These are phyloP conservation scores for Sonneratia caseolaris DNA, from an alignment of 345 rosid species.

Conservation along the genomic window DNA sequence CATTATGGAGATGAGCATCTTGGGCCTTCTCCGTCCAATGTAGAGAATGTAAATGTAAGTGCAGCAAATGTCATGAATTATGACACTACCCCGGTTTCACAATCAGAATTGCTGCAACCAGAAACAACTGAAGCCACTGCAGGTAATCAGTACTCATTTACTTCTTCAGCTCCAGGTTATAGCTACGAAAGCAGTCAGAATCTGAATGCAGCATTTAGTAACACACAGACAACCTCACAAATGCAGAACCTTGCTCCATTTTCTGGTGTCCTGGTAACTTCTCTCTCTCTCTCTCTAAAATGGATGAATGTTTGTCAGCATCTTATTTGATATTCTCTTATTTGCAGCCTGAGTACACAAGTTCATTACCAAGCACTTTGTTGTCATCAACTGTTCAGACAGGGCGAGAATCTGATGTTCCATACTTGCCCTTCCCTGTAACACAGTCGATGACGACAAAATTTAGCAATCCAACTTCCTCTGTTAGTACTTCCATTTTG, in stretches of 20 bases:
- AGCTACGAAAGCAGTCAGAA: constrained; percentile 55
- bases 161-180: constrained; percentile 59
- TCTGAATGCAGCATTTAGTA: constrained; percentile 45
- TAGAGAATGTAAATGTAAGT: constrained; percentile 38
- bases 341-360: constrained; percentile 53
- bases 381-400: constrained; percentile 63
- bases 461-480: constrained; percentile 50
- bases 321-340: constrained; percentile 1
- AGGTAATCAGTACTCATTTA: constrained; percentile 60
- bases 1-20: constrained; percentile 67
- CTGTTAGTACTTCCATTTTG: constrained; percentile 58
- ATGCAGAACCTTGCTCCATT: constrained; percentile 58
- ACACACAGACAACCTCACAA: constrained; percentile 52
- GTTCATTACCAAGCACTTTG: constrained; percentile 63
- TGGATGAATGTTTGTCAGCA: neutral
- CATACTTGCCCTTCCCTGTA: constrained; percentile 67
- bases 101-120: constrained; percentile 52
- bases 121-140: constrained; percentile 48
- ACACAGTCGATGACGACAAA: constrained; percentile 61
- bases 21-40: constrained; percentile 42
- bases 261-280: constrained; percentile 68
- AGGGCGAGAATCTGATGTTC: constrained; percentile 72
- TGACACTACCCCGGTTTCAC: constrained; percentile 53
- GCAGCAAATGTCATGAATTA: constrained; percentile 38
- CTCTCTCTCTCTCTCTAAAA: neutral